Percentiles rank a stretch among this genome's conserved stretches.
Evolutionary conservation across 2,329 filamentous ascomycete species (phyloP).

Genomic region (Penicillium sp.): DNA sequence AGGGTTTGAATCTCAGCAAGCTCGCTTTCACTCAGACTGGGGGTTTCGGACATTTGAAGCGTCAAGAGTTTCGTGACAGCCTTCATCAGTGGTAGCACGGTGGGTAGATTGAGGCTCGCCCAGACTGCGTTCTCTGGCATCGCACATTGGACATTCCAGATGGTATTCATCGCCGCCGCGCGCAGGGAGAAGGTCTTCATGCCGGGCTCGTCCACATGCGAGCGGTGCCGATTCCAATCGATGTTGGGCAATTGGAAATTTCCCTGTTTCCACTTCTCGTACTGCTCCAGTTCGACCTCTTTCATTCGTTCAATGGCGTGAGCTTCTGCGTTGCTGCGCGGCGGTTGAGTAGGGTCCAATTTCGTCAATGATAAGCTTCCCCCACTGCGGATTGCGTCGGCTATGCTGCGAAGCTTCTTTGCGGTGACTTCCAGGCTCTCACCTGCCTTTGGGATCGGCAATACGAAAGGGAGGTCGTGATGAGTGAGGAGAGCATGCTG

Average conservation of each 20-base stretch:
- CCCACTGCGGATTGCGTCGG: conserved; percentile 4
- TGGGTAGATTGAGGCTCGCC: conserved; percentile 18
- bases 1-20: conserved; percentile 23
- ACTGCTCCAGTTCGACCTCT: conserved; percentile 1
- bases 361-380: background rate
- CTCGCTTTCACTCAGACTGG: conserved; percentile 19
- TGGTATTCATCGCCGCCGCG: conserved; percentile 12
- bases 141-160: conserved; percentile 4
- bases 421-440: conserved; percentile 16
- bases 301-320: conserved; percentile 14
- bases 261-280: conserved; percentile 7
- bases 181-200: conserved; percentile 11
- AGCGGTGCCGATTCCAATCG: conserved; percentile 3
- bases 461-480: conserved; percentile 17
- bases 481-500: conserved; percentile 1
- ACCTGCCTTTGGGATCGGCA: conserved; percentile 3
- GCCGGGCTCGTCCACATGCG: background rate
- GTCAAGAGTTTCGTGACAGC: conserved; percentile 21
- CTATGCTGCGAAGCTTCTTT: conserved; percentile 7
- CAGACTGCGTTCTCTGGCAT: conserved; percentile 22
- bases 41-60: conserved; percentile 13
- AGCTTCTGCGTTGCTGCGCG: conserved; percentile 2
- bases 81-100: conserved; percentile 23
- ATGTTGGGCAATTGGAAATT: conserved; percentile 1
- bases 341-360: background rate